A percentile compares a stretch with the other conserved stretches of the same genome.
phyloP scores from a whole-genome alignment of 2,329 filamentous ascomycete species.

The Waltergamsia citrina region DNA sequence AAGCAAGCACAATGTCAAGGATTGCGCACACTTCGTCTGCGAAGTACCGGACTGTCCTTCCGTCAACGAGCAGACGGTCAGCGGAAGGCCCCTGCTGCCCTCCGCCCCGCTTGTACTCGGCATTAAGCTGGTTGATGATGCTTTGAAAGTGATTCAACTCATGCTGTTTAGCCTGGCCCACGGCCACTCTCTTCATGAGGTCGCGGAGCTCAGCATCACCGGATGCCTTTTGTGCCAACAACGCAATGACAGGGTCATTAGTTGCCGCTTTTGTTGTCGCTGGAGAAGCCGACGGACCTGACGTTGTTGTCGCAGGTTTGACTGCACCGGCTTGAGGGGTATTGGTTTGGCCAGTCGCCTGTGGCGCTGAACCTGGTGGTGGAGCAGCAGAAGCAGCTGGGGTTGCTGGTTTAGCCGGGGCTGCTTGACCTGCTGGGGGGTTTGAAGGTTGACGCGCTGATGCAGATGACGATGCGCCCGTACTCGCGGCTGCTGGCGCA shows the following conservation, averaged over 20 bases:
- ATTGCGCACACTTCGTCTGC: constrained; percentile 49
- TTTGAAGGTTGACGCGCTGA: constrained; percentile 2
- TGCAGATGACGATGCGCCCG: too few species aligned
- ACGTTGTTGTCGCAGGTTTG: constrained; percentile 5
- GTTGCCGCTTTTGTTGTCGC: constrained; percentile 16
- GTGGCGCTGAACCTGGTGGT: constrained; percentile 4
- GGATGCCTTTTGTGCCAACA: constrained; percentile 66
- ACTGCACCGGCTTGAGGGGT: constrained; percentile 5
- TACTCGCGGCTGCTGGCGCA: not conserved
- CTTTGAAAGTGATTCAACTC: constrained; percentile 69
- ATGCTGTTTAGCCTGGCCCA: constrained; percentile 59
- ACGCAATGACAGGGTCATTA: constrained; percentile 72
- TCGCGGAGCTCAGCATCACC: constrained; percentile 64
- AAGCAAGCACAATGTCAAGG: constrained; percentile 47
- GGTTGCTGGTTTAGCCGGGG: not conserved
- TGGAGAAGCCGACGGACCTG: constrained; percentile 1
- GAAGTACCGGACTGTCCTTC: constrained; percentile 49
- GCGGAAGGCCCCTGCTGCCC: constrained; percentile 42
- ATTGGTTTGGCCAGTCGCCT: not conserved
- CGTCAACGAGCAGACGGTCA: constrained; percentile 44
- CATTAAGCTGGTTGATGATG: constrained; percentile 71
- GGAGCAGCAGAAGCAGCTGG: constrained; percentile 1
- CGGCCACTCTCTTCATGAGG: constrained; percentile 76
- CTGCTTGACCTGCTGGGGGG: constrained; percentile 1
- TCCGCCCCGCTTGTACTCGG: constrained; percentile 43